Base-by-base conservation (phyloP, 495 filamentous ascomycete species). In the Bathelium albidoporum region DNA sequence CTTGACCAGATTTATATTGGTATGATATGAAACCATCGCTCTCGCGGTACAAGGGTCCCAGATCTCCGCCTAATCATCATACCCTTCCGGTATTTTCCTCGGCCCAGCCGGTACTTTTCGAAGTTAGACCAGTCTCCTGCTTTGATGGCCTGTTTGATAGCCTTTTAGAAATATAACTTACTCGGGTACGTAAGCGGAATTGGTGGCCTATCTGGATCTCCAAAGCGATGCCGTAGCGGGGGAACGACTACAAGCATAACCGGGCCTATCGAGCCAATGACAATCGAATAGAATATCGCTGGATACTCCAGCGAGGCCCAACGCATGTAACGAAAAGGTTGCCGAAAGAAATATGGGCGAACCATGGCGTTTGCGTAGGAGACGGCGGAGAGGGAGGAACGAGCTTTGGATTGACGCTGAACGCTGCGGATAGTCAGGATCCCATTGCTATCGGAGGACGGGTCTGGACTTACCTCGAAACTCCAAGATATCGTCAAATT, bases 141-240 rank as follows among this genome's bases (percentile, higher is more conserved):
- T 18, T 49, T 49, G 29, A 18, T 29, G 52, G 18, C n/a, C n/a
- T 16, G 32, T 14, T 45, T 58, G 62, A 39, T 10, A 64, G 59
- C 61, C 59, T 41, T 16, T 5, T 22, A 22, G 28, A 24, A 43
- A 20, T 28, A 36, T 64, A 60, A 78, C 89, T 74, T 83, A 98
- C 94, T 81, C 59, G 94, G 94, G 81, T 97, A 98, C 70, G 90
- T 93, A 75, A 89, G 69, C 14, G 94, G 94, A 65, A 97, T 84
- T 45, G 79, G 82, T 69, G 85, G 75, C 29, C 85, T 80, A 45
- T 85, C 80, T 68, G 81, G 76, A 75, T 94, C 89, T 45, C 91
- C 91, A 32, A 96, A 75, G 18, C 70, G 74, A 32, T 76, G 78
- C 66, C 90, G 78, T 69, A 89, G 75, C 43, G 89, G 89, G 11